These are phyloP conservation scores for Claviceps citrina DNA, from an alignment of 2,329 filamentous ascomycete species.

Conservation along the genomic window DNA sequence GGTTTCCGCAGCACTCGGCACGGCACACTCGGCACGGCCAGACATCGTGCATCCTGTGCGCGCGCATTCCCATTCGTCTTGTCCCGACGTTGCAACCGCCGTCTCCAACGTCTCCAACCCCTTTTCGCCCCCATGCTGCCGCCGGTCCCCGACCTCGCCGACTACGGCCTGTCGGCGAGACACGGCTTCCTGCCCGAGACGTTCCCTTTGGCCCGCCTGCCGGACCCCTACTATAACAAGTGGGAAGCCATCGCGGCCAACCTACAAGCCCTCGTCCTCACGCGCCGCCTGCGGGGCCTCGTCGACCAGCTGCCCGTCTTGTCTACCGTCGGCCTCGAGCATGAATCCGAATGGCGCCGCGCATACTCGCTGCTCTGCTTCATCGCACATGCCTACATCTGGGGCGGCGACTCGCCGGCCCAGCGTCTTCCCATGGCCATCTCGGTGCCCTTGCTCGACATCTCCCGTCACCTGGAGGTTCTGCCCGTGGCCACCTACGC, in stretches of 20 bases:
- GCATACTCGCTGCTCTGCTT: constrained; percentile 85
- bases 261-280: constrained; percentile 73
- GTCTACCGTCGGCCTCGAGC: constrained; percentile 64
- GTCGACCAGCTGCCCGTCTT: constrained; percentile 72
- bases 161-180: constrained; percentile 65
- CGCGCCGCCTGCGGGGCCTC: constrained; percentile 63
- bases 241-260: constrained; percentile 84
- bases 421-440: constrained; percentile 69
- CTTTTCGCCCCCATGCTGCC: constrained; percentile 32
- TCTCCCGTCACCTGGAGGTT: constrained; percentile 66
- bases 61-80: neutral
- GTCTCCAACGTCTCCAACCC: neutral
- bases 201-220: constrained; percentile 62
- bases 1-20: neutral
- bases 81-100: neutral
- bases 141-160: constrained; percentile 46
- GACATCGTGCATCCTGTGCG: neutral
- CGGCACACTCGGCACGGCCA: no score
- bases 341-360: constrained; percentile 80
- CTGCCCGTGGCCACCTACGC: constrained; percentile 91
- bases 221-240: constrained; percentile 82
- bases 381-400: constrained; percentile 89
- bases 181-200: constrained; percentile 81
- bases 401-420: constrained; percentile 73
- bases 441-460: constrained; percentile 63